Evolutionary conservation across 129 eudicot genomes (phyloP), one percentile per base, ranked within the genome.

Genomic region (Pittosporum tobira): DNA sequence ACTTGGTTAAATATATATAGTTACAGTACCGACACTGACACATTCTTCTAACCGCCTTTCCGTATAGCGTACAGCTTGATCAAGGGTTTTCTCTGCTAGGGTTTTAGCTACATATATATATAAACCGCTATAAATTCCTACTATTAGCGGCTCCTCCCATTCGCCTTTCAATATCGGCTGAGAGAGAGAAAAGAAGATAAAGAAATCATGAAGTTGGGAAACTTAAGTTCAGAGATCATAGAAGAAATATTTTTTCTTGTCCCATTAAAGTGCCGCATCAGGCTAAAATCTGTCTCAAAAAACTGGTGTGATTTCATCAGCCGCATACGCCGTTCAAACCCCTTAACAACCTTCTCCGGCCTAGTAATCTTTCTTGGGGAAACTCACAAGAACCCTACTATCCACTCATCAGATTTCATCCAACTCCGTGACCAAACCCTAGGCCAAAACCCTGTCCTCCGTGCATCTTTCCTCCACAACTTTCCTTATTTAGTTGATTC

Each of bases 401-500:
- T 9, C 48, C 42, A 47, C 12, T 6, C 25, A 7, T 47, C 21
- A 20, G 20, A 18, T 15, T 44, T 62, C 31, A 14, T 61, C 54
- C 23, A 45, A 24, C 45, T 70, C 37, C 29, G 42, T 10, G 62
- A 69, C 27, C 20, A 22, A 1, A 59, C 45, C 47, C 46, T 55
- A 28, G 57, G 13, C 20, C 66, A 16, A 5, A 14, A 14, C 0
- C 22, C 42, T 11, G 23, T 9, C 9, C 44, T 34, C 4, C 34
- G 18, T 42, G 23, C 36, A 25, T 56, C 57, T 53, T 53, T 25
- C 5, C 10, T 1, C 1, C 59, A 59, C 31, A 58, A 51, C 9
- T 59, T 9, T 21, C 57, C 64, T 1, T 59, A 1, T 6, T 37
- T 69, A 19, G 9, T 69, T 29, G 74, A 60, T 69, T 69, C 74